Evolutionary conservation across 306 rosid species (phyloP), one percentile per base, ranked within the genome.

Genomic region (Trichosanthes cucumerina): DNA sequence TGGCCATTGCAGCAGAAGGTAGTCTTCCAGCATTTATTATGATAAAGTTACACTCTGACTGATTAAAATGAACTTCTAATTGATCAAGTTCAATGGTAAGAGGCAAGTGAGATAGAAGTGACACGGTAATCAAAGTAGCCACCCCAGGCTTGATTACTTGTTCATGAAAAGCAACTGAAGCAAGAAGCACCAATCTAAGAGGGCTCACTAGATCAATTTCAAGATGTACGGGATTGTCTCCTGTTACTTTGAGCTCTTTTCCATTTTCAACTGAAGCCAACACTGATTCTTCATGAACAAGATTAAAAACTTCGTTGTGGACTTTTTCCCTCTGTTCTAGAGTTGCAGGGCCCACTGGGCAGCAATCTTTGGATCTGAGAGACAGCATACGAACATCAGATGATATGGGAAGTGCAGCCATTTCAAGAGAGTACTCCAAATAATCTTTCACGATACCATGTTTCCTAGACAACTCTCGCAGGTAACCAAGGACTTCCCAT

Each of bases 141-240:
- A 81, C 66, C 31, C 92, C 91, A 58, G 93, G 98, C 88, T 91
- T 95, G 82, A 88, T 82, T 46, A 83, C 75, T 86, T 89, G 97
- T 81, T 92, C 98, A 83, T 91, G 97, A 81, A 95, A 95, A 86
- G 93, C 96, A 88, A 92, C 93, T 43, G 97, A 91, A 34, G 96
- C 97, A 81, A 95, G 91, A 88, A 95, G 91, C 74, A 87, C 98
- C 80, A 86, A 80, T 85, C 98, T 86, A 69, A 92, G 97, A 46
- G 98, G 98, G 84, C 97, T 95, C 73, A 92, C 96, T 58, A 86
- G 86, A 90, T 95, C 98, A 86, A 95, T 84, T 86, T 91, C 97
- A 75, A 95, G 90, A 86, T 87, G 97, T 87, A 92, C 84, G 53
- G 90, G 87, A 64, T 84, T 83, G 26, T 86, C 86, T 28, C 70